Evolutionary conservation across 75 land plant genomes (phyloP).

Genomic region (Pinus albicaulis): DNA sequence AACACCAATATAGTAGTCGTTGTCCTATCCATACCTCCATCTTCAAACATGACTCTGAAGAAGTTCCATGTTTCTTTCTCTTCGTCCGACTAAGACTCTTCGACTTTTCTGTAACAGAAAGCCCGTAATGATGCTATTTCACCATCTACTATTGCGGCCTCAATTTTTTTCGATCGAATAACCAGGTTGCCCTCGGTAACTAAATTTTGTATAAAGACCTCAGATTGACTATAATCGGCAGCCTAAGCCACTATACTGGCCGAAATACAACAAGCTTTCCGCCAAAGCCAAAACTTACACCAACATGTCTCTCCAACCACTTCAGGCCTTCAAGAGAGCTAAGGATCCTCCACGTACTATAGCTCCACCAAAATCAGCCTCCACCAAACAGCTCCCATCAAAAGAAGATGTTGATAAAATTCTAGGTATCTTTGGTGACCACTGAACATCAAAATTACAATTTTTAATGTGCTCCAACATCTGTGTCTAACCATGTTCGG

Average conservation of each 20-base stretch:
- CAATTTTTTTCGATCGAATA: constrained; percentile 79
- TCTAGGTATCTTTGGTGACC: too few relatives aligned
- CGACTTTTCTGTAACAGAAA: constrained; percentile 75
- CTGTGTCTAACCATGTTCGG: too few relatives aligned
- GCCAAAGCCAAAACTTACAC: constrained; percentile 95
- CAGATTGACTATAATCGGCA: constrained; percentile 33
- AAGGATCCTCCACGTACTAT: too few relatives aligned
- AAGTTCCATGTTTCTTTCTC: constrained; percentile 90
- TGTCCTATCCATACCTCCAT: constrained; percentile 83
- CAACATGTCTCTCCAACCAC: constrained; percentile 86
- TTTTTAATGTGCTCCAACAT: too few relatives aligned
- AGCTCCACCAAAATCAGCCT: too few relatives aligned
- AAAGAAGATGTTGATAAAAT: too few relatives aligned
- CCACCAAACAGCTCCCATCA: too few relatives aligned
- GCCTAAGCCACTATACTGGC: constrained; percentile 30
- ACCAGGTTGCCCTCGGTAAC: constrained; percentile 71
- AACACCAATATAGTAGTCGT: too few relatives aligned
- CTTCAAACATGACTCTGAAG: constrained; percentile 93
- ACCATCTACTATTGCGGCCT: constrained; percentile 77
- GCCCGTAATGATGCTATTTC: constrained; percentile 55
- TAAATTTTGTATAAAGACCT: constrained; percentile 71
- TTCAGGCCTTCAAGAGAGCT: constrained; percentile 72
- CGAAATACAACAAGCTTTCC: constrained; percentile 85
- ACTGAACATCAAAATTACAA: too few relatives aligned
- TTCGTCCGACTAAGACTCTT: constrained; percentile 72